These are phyloP conservation scores for Clonostachys sp. DNA, from an alignment of 2,329 filamentous ascomycete genomes.

Conservation along the genomic window DNA sequence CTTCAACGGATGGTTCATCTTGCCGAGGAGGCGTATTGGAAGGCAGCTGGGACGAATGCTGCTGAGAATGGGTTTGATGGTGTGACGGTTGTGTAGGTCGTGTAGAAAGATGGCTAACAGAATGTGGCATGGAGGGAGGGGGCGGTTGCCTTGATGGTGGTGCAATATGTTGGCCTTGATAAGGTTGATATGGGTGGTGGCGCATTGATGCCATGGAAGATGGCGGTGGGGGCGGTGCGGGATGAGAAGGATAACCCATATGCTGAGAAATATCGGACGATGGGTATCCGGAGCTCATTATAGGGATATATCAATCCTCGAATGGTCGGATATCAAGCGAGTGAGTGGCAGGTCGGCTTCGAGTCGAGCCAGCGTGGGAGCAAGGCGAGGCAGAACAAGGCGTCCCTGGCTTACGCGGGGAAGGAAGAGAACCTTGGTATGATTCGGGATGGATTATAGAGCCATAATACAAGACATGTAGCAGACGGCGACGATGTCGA, in stretches of 20 bases:
- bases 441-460: too few relatives aligned
- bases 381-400: too few relatives aligned
- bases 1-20: not conserved
- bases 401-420: too few relatives aligned
- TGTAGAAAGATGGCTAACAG: not conserved
- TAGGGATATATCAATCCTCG: not conserved
- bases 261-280: slow-evolving; percentile 3
- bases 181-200: slow-evolving; percentile 6
- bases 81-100: slow-evolving; percentile 2
- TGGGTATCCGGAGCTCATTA: not conserved
- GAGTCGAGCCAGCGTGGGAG: too few relatives aligned
- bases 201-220: not conserved
- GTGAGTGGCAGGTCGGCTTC: too few relatives aligned
- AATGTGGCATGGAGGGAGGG: slow-evolving; percentile 1
- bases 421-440: too few relatives aligned
- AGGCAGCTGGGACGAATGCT: not conserved
- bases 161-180: slow-evolving; percentile 10
- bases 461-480: too few relatives aligned
- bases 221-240: not conserved
- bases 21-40: not conserved
- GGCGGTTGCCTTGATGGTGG: slow-evolving; percentile 3
- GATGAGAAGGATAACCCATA: slow-evolving; percentile 1
- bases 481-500: too few relatives aligned
- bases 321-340: not conserved
- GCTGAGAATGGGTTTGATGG: slow-evolving; percentile 1